phyloP scores from a whole-genome alignment of 2,329 filamentous ascomycete genomes.

The Knufia petricola region DNA sequence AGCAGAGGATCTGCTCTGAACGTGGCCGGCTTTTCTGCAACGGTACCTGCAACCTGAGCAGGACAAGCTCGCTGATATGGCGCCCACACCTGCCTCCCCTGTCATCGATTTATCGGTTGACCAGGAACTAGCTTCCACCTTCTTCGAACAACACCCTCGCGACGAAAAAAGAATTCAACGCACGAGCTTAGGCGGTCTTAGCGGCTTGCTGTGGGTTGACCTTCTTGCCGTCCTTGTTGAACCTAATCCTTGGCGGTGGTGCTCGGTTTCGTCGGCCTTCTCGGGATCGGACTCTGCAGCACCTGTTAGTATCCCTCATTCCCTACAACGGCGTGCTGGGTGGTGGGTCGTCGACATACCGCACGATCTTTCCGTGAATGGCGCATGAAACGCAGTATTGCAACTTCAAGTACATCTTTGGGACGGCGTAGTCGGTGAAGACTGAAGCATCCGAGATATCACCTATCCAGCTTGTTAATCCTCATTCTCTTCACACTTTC shows the following conservation, averaged over 20 bases:
- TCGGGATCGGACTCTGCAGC: constrained; percentile 80
- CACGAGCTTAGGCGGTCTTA: constrained; percentile 44
- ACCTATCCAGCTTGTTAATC: constrained; percentile 48
- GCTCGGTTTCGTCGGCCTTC: constrained; percentile 98
- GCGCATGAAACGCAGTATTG: constrained; percentile 99
- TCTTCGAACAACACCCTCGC: too few relatives aligned
- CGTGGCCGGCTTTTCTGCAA: too few relatives aligned
- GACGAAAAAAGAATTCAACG: background rate
- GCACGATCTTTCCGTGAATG: constrained; percentile 99
- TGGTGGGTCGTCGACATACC: constrained; percentile 54
- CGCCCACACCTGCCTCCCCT: background rate
- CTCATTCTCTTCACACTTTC: constrained; percentile 8
- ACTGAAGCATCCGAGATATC: constrained; percentile 99
- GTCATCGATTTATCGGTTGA: background rate
- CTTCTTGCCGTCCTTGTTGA: constrained; percentile 99
- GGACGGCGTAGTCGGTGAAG: constrained; percentile 97
- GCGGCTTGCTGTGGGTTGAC: constrained; percentile 74
- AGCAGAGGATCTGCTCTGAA: too few relatives aligned
- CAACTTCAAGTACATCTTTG: constrained; percentile 99
- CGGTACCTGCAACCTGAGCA: too few relatives aligned
- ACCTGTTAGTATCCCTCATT: constrained; percentile 10
- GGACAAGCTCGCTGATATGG: background rate
- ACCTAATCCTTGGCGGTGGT: constrained; percentile 90
- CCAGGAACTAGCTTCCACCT: too few relatives aligned
- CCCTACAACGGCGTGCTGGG: too few relatives aligned